Percentiles rank a stretch among this genome's conserved stretches.
These are phyloP conservation scores for Bonia amplexicaulis DNA, from an alignment of 176 grass and related monocot species.

Conservation along the genomic window DNA sequence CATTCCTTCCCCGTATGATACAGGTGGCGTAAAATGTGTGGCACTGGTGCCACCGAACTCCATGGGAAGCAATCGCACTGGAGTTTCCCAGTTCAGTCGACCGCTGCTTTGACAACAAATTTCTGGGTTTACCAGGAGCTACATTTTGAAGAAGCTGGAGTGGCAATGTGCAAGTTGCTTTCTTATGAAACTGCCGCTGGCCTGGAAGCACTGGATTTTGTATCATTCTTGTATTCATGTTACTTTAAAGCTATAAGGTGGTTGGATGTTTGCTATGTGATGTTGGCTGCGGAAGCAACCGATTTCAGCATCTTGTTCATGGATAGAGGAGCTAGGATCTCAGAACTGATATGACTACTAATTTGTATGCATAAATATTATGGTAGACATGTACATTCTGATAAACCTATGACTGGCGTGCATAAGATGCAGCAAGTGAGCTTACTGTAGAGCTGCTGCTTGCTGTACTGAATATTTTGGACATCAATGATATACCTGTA, in stretches of 20 bases:
- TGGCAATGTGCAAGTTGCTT: neutral
- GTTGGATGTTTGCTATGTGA: conserved; percentile 3
- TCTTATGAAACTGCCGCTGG: conserved; percentile 8
- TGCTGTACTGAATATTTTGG: conserved; percentile 19
- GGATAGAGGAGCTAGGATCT: conserved; percentile 7
- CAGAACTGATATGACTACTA: neutral
- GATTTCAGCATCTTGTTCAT: neutral
- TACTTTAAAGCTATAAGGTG: neutral
- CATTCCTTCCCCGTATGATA: conserved; percentile 9
- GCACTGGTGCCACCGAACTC: conserved; percentile 7
- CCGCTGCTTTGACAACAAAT: neutral
- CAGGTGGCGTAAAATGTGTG: conserved; percentile 17
- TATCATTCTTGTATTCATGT: neutral
- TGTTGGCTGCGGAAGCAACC: neutral
- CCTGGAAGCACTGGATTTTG: conserved; percentile 10
- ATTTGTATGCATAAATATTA: conserved; percentile 26
- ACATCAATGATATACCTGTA: conserved; percentile 1
- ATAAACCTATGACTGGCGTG: neutral
- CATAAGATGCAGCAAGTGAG: neutral
- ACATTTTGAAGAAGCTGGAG: conserved; percentile 35
- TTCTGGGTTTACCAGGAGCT: conserved; percentile 4
- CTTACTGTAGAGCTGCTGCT: conserved; percentile 11
- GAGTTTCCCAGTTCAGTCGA: conserved; percentile 12
- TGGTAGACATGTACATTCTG: conserved; percentile 36
- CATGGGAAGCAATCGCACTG: neutral